Percentiles rank a stretch among this genome's conserved stretches.
Conservation (phyloP, 305 asterid species). For the Solanum hybrid region DNA sequence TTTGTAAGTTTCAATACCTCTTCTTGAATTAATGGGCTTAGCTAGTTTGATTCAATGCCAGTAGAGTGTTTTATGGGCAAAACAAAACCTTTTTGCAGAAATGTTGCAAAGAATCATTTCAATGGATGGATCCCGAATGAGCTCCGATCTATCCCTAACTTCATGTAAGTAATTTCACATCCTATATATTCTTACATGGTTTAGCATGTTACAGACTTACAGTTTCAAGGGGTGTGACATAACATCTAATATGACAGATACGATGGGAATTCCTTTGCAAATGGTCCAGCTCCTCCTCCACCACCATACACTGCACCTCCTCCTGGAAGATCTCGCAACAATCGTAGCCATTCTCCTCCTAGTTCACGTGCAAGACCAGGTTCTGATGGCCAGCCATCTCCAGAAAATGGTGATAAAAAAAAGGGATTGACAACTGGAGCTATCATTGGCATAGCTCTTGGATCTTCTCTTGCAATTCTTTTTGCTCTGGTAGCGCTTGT, state of each 20-base stretch:
- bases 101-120: constrained; percentile 83
- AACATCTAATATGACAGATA: constrained; percentile 39
- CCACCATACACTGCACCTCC: constrained; percentile 87
- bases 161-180: constrained; percentile 46
- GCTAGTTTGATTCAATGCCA: neutral
- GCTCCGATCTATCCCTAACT: constrained; percentile 57
- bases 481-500: constrained; percentile 45
- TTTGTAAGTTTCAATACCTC: constrained; percentile 49
- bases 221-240: neutral
- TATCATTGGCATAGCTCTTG: constrained; percentile 71
- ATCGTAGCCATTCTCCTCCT: constrained; percentile 32
- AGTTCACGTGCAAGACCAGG: constrained; percentile 35
- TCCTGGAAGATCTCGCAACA: constrained; percentile 50
- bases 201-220: neutral
- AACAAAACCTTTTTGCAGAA: constrained; percentile 38
- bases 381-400: constrained; percentile 28
- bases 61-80: neutral
- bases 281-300: constrained; percentile 93
- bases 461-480: constrained; percentile 41
- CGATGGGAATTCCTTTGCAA: constrained; percentile 64
- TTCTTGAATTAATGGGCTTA: neutral
- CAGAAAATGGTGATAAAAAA: constrained; percentile 32
- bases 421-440: constrained; percentile 58
- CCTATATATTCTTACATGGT: neutral
- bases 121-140: constrained; percentile 90